Base-by-base conservation (phyloP, 1,284 basidiomycete species). In the Ustilago vetiveriae region DNA sequence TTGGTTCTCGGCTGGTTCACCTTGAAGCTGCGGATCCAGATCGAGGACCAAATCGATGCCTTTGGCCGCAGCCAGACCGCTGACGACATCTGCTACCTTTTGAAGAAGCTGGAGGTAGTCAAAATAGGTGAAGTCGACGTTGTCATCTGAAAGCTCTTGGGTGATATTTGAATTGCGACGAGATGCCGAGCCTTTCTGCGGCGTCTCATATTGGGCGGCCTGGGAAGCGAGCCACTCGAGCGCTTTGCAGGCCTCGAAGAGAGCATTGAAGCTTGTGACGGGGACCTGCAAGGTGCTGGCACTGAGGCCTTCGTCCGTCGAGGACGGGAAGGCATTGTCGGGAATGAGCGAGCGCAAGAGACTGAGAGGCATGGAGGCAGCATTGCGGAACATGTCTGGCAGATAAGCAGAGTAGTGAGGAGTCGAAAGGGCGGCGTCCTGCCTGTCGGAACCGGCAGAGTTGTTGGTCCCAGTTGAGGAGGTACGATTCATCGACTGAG, bases 231-330 rank as follows among this genome's bases (percentile, higher is more conserved):
- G 32, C 75, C 75, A 76, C n/a, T 75, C 63, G 32, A 75, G 43
- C n/a, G 54, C 51, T 22, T 72, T 58, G 42, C 55, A 74, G 0
- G 69, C 67, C 26, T 75, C 75, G n/a, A 73, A 38, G 13, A 76
- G 54, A 4, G 75, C 75, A 36, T 59, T 64, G 35, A 76, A 53
- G 54, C 65, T 71, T n/a, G 69, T 60, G 38, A 75, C 60, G 14
- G 75, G 75, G 5, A 76, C 56, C 36, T 72, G 70, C 33, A 76
- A 33, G 19, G 67, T 66, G 45, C 60, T 72, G 10, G 72, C 64
- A 27, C 62, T 67, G 22, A 75, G 63, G 16, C 62, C 55, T 24
- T 76, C 75, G 26, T 73, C 72, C 3, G 43, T 36, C 8, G 56
- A 23, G 14, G 53, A 40, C 11, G 69, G 47, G 36, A 76, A 60